These are phyloP conservation scores for Vitis hybrid DNA, from an alignment of 177 flowering plant genomes.

Conservation along the genomic window DNA sequence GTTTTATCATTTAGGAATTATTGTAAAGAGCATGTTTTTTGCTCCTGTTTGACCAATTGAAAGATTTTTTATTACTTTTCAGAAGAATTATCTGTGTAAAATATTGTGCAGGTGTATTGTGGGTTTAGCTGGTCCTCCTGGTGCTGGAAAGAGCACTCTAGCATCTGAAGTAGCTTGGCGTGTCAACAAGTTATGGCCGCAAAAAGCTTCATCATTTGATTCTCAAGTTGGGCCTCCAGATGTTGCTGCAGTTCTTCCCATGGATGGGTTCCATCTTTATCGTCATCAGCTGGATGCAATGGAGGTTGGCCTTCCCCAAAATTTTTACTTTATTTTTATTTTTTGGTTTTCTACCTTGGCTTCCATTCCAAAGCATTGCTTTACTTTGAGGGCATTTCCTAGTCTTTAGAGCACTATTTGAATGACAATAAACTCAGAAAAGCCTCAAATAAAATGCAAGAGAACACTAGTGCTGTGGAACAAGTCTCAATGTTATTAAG, in stretches of 20 bases:
- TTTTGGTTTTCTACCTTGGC: neutral
- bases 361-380: neutral
- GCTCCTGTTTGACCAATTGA: neutral
- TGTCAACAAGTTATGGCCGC: constrained; percentile 69
- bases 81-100: neutral
- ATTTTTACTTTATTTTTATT: neutral
- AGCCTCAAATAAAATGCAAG: too few relatives aligned
- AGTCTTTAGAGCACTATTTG: neutral
- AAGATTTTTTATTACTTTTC: neutral
- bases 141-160: constrained; percentile 89
- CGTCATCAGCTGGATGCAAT: constrained; percentile 83
- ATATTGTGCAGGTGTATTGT: constrained; percentile 61
- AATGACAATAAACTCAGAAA: neutral
- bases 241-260: constrained; percentile 78
- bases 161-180: constrained; percentile 74
- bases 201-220: constrained; percentile 54
- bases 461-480: neutral
- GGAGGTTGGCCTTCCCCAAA: constrained; percentile 55
- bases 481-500: neutral
- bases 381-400: neutral
- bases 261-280: constrained; percentile 99
- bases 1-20: too few relatives aligned
- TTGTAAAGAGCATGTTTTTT: neutral
- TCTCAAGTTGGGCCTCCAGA: constrained; percentile 54
- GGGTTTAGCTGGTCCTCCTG: constrained; percentile 95